Conservation (phyloP, 2,329 filamentous ascomycete species). For the Sporothrix curviconia region DNA sequence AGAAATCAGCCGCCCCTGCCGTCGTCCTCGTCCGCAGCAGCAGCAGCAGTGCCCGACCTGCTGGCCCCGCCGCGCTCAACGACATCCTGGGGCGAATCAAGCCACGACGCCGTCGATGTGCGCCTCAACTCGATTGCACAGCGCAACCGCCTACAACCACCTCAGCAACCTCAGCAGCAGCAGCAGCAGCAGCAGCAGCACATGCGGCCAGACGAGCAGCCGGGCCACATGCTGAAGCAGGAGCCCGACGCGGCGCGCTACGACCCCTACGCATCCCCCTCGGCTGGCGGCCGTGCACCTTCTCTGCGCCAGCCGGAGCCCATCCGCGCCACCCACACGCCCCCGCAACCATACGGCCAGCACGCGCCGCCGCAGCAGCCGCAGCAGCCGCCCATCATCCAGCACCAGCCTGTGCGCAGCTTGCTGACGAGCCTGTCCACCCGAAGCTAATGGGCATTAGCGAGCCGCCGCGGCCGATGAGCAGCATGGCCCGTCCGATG, state of each 20-base stretch:
- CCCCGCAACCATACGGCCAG: constrained; percentile 8
- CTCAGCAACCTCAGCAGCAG: neutral
- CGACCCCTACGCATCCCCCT: constrained; percentile 11
- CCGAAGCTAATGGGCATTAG: constrained; percentile 15
- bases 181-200: constrained; percentile 1
- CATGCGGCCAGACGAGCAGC: neutral
- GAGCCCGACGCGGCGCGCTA: constrained; percentile 8
- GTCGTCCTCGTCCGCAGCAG: constrained; percentile 16
- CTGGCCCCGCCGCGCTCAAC: constrained; percentile 20
- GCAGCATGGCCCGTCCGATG: constrained; percentile 32
- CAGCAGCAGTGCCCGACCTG: constrained; percentile 6
- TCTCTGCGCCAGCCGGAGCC: constrained; percentile 1
- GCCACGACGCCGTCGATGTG: constrained; percentile 19
- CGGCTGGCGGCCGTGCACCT: constrained; percentile 1
- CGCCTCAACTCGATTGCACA: constrained; percentile 31
- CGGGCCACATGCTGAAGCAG: neutral
- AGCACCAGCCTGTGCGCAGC: constrained; percentile 15
- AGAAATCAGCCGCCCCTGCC: constrained; percentile 28
- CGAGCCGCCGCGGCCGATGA: constrained; percentile 32
- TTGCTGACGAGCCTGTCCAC: constrained; percentile 19
- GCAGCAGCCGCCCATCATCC: neutral
- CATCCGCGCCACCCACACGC: neutral
- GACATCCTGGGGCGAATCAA: constrained; percentile 14
- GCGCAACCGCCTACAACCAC: constrained; percentile 20
- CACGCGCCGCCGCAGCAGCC: too few relatives aligned